Base-by-base conservation (phyloP, 306 rosid species). In the barrel medic (Medicago truncatula) region DNA sequence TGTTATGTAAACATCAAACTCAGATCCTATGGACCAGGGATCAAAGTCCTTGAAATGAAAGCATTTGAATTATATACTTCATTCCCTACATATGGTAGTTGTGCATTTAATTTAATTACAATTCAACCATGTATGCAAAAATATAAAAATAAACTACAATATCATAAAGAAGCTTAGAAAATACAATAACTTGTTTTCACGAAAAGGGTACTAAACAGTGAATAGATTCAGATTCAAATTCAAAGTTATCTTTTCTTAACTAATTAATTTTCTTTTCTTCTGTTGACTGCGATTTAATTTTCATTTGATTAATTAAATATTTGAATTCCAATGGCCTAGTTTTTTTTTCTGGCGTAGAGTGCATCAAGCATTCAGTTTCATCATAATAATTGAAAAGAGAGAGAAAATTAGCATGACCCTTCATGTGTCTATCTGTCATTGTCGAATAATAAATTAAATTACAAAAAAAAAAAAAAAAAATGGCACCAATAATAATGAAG, bases 71-170 rank as follows among this genome's bases (percentile, higher is more conserved):
- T 20, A 34, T 66, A 7, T 70, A 11, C 77, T 70, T 68, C 83
- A 82, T 73, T 59, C 74, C 78, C 87, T 82, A 74, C 89, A 79
- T 80, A 80, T 3, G 77, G 83, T 63, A 40, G 86, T 12, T 85
- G 82, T 15, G 83, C 88, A 85, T 82, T 85, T 70, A 88, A 86
- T 88, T 71, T 38, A 57, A 44, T 70, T 14, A 15, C 14, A 76
- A 56, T 76, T 78, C 31, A 82, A 39, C 61, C 76, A 16, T 67
- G 52, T 28, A 7, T 21, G 11, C 12, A 53, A 43, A 17, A 53
- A 36, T 9, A 74, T n/a, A 16, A 7, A 11, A 14, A 6, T 18
- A 8, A 41, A 52, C 6, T 11, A 47, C 1, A 44, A 18, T 5
- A 52, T 14, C 16, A 44, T 4, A 74, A 67, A 70, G 59, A 39